A percentile compares a stretch with the other conserved stretches of the same genome.
Evolutionary conservation across 2,329 filamentous ascomycete species (phyloP).

Genomic region (Aspergillus arachidicola): DNA sequence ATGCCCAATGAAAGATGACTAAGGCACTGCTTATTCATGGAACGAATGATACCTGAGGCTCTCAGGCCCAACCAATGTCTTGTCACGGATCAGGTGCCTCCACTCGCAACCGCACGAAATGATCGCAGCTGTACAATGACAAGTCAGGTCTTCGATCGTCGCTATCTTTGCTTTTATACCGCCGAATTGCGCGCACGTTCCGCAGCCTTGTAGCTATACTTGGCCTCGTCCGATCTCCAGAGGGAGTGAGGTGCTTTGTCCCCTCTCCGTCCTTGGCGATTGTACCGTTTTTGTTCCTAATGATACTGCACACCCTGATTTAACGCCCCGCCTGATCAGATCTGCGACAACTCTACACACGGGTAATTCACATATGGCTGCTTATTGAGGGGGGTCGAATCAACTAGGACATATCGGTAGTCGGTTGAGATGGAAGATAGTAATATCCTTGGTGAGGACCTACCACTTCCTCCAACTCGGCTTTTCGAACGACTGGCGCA

Average conservation of each 20-base stretch:
- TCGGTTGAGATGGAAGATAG: conserved; percentile 37
- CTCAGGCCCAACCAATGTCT: conserved; percentile 9
- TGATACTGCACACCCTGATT: conserved; percentile 21
- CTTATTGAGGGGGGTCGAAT: conserved; percentile 18
- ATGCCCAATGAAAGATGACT: neutral
- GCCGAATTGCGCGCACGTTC: neutral
- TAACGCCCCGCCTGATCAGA: conserved; percentile 12
- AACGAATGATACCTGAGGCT: conserved; percentile 3
- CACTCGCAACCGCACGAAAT: conserved; percentile 16
- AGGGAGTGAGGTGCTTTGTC: conserved; percentile 13
- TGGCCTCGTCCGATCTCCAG: conserved; percentile 3
- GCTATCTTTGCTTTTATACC: neutral
- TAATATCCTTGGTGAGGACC: conserved; percentile 48
- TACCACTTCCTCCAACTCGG: conserved; percentile 62
- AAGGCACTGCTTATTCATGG: neutral
- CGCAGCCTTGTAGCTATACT: neutral
- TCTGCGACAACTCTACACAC: conserved; percentile 10
- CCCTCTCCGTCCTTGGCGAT: conserved; percentile 22
- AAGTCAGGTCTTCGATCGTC: neutral
- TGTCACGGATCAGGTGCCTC: conserved; percentile 11
- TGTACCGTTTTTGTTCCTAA: conserved; percentile 27
- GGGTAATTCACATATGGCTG: conserved; percentile 24
- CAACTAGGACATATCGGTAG: conserved; percentile 18
- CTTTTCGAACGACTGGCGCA: conserved; percentile 74
- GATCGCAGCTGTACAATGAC: conserved; percentile 11